A percentile compares a stretch with the other conserved stretches of the same genome.
Evolutionary conservation across 345 rosid species (phyloP).

Genomic region (Salix brachista): DNA sequence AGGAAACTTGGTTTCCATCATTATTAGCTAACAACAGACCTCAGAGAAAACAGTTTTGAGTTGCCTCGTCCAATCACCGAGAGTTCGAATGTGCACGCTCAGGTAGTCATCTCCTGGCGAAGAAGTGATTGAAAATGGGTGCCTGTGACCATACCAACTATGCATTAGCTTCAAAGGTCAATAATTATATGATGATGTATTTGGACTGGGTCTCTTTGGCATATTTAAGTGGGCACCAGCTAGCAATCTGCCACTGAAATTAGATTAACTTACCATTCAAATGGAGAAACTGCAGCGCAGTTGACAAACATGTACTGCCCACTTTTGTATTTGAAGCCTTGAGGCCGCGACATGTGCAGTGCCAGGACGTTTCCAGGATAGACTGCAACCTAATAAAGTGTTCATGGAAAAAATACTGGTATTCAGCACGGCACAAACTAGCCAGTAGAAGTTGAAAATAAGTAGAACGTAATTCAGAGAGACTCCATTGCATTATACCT

Average conservation of each 20-base stretch:
- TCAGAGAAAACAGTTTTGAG: slow-evolving; percentile 70
- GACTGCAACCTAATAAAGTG: slow-evolving; percentile 47
- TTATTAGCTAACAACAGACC: slow-evolving; percentile 24
- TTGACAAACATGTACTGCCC: slow-evolving; percentile 95
- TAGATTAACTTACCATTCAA: slow-evolving; percentile 48
- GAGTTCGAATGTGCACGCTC: slow-evolving; percentile 80
- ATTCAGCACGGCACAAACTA: not conserved
- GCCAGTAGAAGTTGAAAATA: not conserved
- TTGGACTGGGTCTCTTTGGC: not conserved
- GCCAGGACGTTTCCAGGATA: slow-evolving; percentile 82
- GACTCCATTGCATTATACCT: slow-evolving; percentile 33
- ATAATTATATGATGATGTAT: not conserved
- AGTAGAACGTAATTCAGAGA: not conserved
- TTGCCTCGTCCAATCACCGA: slow-evolving; percentile 88
- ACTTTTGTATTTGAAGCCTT: slow-evolving; percentile 80
- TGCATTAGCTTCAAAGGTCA: not conserved
- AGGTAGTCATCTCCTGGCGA: slow-evolving; percentile 83
- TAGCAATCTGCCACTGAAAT: not conserved
- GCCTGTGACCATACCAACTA: slow-evolving; percentile 34
- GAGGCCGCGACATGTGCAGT: slow-evolving; percentile 80
- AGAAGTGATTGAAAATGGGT: slow-evolving; percentile 93
- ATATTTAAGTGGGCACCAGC: not conserved
- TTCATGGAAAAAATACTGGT: not conserved
- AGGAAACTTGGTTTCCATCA: not conserved
- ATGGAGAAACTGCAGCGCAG: slow-evolving; percentile 75